These are phyloP conservation scores for Porphyridium purpureum DNA, from an alignment of 23 red algal species.

Conservation along the genomic window DNA sequence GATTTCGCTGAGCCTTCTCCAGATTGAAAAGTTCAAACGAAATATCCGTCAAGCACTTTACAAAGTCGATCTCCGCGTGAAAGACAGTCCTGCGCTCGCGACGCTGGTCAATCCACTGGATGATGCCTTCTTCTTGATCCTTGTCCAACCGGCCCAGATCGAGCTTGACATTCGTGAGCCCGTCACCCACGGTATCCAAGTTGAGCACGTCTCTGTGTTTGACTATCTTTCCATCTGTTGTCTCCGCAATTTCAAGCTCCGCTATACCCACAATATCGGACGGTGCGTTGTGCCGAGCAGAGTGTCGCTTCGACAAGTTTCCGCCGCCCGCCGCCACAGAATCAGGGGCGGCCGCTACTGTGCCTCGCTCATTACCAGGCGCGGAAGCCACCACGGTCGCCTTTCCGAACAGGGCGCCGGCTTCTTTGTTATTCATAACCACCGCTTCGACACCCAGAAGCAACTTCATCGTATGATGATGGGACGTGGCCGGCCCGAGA, in stretches of 20 bases:
- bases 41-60: conserved; percentile 86
- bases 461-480: conserved; percentile 73
- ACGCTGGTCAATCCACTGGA: background rate
- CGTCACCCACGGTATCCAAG: background rate
- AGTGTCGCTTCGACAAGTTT: background rate
- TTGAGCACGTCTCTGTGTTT: background rate
- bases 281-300: background rate
- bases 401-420: conserved; percentile 18
- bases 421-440: conserved; percentile 35
- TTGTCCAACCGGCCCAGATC: conserved; percentile 1
- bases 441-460: conserved; percentile 61
- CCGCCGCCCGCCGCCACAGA: background rate
- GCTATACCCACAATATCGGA: background rate
- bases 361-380: background rate
- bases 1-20: conserved; percentile 25
- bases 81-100: conserved; percentile 46
- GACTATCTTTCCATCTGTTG: background rate
- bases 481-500: conserved; percentile 38
- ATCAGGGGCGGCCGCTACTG: conserved; percentile 1
- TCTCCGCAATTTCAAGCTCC: background rate
- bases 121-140: conserved; percentile 2
- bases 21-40: conserved; percentile 52
- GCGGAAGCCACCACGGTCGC: background rate
- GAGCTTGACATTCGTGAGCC: background rate
- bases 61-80: conserved; percentile 95